These are phyloP conservation scores for Calocera cornea DNA, from an alignment of 768 basidiomycete species.

Conservation along the genomic window DNA sequence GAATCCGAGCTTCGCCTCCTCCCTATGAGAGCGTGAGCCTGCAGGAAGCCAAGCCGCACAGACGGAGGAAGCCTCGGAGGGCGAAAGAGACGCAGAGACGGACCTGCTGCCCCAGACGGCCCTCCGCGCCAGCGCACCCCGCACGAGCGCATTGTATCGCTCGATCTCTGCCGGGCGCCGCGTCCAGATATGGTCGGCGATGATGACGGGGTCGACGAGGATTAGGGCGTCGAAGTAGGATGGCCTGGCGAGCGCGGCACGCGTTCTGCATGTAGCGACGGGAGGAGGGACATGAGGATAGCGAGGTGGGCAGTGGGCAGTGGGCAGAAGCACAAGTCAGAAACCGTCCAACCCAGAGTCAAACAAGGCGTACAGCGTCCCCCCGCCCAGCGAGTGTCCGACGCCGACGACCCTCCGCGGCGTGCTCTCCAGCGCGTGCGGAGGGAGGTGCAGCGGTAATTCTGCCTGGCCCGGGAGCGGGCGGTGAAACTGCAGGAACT, in stretches of 20 bases:
- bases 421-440: constrained; percentile 41
- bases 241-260: constrained; percentile 51
- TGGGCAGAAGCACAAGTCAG: too few species aligned
- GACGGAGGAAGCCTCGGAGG: too few species aligned
- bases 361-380: constrained; percentile 52
- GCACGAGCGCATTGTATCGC: constrained; percentile 11
- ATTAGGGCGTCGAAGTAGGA: constrained; percentile 56
- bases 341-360: too few species aligned
- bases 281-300: constrained; percentile 7
- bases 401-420: constrained; percentile 44
- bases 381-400: constrained; percentile 80
- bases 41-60: too few species aligned
- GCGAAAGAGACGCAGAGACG: constrained; percentile 5
- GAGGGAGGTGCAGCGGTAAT: constrained; percentile 24
- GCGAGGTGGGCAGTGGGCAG: too few species aligned
- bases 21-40: constrained; percentile 26
- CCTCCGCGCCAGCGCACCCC: constrained; percentile 44
- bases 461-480: constrained; percentile 28
- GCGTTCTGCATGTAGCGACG: constrained; percentile 37
- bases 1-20: constrained; percentile 44
- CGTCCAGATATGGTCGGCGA: constrained; percentile 13
- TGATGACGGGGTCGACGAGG: constrained; percentile 67
- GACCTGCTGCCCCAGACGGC: constrained; percentile 51
- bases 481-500: constrained; percentile 57
- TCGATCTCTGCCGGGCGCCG: neutral